Evolutionary conservation across 2,329 filamentous ascomycete genomes (phyloP).

Genomic region (Microsporum canis): DNA sequence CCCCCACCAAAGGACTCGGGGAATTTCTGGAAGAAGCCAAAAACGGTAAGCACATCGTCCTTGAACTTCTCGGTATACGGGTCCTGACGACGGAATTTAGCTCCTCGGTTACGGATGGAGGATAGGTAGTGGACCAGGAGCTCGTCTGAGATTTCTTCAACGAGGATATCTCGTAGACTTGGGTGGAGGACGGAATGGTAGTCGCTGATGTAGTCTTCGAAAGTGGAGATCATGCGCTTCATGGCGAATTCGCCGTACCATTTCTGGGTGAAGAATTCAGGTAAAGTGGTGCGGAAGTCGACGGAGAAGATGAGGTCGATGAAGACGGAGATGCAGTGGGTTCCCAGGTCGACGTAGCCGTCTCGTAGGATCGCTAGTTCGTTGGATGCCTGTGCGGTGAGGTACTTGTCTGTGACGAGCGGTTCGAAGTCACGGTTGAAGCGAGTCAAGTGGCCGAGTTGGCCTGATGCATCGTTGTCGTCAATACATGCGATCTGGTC

Average conservation of each 20-base stretch:
- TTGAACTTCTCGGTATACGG: constrained; percentile 88
- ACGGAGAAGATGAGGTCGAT: constrained; percentile 77
- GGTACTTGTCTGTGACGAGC: constrained; percentile 67
- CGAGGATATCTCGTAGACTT: constrained; percentile 77
- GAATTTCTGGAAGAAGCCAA: constrained; percentile 71
- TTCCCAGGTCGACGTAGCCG: constrained; percentile 89
- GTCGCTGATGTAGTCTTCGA: constrained; percentile 88
- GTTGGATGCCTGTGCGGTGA: constrained; percentile 55
- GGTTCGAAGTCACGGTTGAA: constrained; percentile 77
- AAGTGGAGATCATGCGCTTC: constrained; percentile 86
- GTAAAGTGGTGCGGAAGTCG: constrained; percentile 73
- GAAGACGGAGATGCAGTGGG: constrained; percentile 82
- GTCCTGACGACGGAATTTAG: constrained; percentile 75
- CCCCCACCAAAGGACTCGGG: constrained; percentile 57
- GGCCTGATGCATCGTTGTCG: constrained; percentile 64
- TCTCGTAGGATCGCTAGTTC: constrained; percentile 70
- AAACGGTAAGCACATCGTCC: constrained; percentile 81
- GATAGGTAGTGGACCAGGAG: constrained; percentile 76
- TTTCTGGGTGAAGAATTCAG: constrained; percentile 77
- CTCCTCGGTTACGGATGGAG: constrained; percentile 76
- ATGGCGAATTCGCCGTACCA: constrained; percentile 85
- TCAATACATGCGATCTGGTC: constrained; percentile 98
- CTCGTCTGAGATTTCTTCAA: constrained; percentile 87
- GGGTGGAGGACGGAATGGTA: constrained; percentile 76
- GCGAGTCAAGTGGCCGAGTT: constrained; percentile 69